Percentiles rank a stretch among this genome's conserved stretches.
These are phyloP conservation scores for Ogataea polymorpha DNA, from an alignment of 805 yeast species.

Conservation along the genomic window DNA sequence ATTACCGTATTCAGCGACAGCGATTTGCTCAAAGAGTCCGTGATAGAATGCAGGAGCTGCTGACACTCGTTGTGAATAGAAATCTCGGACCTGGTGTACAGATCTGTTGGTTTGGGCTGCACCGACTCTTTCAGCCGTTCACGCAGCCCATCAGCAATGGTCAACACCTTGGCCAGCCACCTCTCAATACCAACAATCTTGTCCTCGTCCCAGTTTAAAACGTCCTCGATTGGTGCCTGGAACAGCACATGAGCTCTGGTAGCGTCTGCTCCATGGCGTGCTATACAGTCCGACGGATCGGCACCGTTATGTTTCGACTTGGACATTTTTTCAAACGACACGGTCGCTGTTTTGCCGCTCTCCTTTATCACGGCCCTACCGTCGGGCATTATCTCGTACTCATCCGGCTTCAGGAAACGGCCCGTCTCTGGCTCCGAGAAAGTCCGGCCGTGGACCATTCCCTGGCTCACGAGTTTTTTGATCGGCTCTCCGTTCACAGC, in stretches of 20 bases:
- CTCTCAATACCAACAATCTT: conserved; percentile 85
- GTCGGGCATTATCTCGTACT: conserved; percentile 44
- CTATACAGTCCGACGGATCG: conserved; percentile 77
- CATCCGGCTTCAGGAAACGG: conserved; percentile 74
- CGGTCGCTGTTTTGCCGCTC: conserved; percentile 48
- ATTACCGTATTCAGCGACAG: conserved; percentile 78
- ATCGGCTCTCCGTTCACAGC: conserved; percentile 73
- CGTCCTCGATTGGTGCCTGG: conserved; percentile 84
- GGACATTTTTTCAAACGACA: conserved; percentile 90
- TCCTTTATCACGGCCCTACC: conserved; percentile 45
- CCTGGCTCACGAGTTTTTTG: conserved; percentile 78
- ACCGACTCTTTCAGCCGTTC: conserved; percentile 6
- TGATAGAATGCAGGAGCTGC: conserved; percentile 44
- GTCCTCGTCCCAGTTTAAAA: conserved; percentile 84
- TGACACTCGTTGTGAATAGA: conserved; percentile 57
- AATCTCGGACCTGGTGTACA: conserved; percentile 43
- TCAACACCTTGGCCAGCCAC: conserved; percentile 68
- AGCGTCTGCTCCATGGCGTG: conserved; percentile 85
- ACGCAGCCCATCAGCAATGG: conserved; percentile 26
- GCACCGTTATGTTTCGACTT: conserved; percentile 95
- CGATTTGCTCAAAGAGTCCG: conserved; percentile 55
- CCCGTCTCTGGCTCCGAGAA: conserved; percentile 69
- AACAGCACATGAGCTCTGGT: conserved; percentile 90
- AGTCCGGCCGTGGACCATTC: conserved; percentile 97
- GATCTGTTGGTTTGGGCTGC: conserved; percentile 10